Base-by-base conservation (phyloP, 306 rosid genomes). In the Luffa aegyptiaca region DNA sequence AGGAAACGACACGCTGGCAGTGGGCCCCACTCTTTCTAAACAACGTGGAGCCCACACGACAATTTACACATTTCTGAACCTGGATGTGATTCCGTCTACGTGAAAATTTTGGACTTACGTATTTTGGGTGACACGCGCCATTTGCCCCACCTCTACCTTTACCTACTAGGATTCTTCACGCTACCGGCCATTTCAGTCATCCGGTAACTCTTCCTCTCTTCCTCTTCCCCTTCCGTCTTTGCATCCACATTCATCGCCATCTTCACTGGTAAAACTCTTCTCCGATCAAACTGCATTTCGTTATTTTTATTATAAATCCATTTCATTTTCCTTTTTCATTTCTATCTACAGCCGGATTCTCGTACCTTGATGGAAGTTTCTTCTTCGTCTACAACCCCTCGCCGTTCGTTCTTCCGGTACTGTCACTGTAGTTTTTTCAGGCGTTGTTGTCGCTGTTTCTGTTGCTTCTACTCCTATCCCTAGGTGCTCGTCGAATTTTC, bases 361-460 rank as follows among this genome's bases (percentile, higher is more conserved):
- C 10, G 39, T 9, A 16, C 58, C 35, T 79, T 59, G 26, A 91
- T 93, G 97, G 95, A 89, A 65, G 53, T 82, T 17, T 10, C 87
- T 39, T 46, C 68, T 81, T 79, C 86, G 2, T 42, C 87, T 46
- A 4, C 87, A 5, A 81, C 75, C 70, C 21, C 80, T 49, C 81
- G 75, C 71, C 84, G 82, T 20, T 71, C 86, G 0, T 52, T 74
- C 63, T 77, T 86, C 45, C 93, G 89, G 6, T 79, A 0, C 61
- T 88, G 79, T 65, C 88, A 64, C 16, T 91, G 91, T 81, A 35
- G 79, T 72, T 81, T 51, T 10, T 81, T 83, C 81, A 63, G 86
- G 33, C 83, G 87, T 63, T 88, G 92, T 79, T 93, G 92, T 81
- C 93, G 93, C 58, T 91, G 97, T 59, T 90, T 85, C 88, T 91